phyloP scores from a whole-genome alignment of 2,329 filamentous ascomycete genomes.

The Aspergillus sp. region DNA sequence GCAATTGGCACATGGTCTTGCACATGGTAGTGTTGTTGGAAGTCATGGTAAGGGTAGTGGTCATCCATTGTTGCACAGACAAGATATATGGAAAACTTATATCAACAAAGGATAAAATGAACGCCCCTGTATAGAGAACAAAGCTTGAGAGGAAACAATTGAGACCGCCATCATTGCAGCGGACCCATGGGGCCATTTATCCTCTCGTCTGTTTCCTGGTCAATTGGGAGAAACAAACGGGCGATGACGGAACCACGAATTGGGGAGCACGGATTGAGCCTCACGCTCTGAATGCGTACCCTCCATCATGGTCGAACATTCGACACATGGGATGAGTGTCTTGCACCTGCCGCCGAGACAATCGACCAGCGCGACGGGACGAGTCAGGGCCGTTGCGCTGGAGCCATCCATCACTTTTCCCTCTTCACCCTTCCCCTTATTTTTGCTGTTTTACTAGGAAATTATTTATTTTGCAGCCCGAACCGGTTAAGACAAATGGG shows the following conservation, averaged over 20 bases:
- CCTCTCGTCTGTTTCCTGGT: background rate
- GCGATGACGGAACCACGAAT: constrained; percentile 1
- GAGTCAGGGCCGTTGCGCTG: background rate
- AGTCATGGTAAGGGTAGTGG: constrained; percentile 3
- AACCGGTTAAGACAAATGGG: background rate
- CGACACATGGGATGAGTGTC: background rate
- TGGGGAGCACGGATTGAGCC: constrained; percentile 7
- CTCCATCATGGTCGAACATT: constrained; percentile 1
- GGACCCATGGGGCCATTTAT: constrained; percentile 11
- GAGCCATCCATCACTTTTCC: background rate
- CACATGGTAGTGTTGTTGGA: background rate
- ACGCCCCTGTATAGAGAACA: background rate
- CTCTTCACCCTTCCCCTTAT: background rate
- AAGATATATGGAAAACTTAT: background rate
- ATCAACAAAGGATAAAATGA: constrained; percentile 2
- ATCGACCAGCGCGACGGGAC: background rate
- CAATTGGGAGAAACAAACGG: background rate
- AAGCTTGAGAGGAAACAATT: constrained; percentile 3
- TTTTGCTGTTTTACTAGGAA: background rate
- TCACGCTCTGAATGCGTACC: constrained; percentile 1
- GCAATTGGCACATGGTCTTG: background rate
- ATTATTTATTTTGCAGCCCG: background rate
- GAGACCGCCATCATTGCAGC: background rate
- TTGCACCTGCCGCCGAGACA: background rate
- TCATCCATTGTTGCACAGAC: constrained; percentile 10